phyloP scores from a whole-genome alignment of 306 rosid genomes.

The Aeschynomene evenia region DNA sequence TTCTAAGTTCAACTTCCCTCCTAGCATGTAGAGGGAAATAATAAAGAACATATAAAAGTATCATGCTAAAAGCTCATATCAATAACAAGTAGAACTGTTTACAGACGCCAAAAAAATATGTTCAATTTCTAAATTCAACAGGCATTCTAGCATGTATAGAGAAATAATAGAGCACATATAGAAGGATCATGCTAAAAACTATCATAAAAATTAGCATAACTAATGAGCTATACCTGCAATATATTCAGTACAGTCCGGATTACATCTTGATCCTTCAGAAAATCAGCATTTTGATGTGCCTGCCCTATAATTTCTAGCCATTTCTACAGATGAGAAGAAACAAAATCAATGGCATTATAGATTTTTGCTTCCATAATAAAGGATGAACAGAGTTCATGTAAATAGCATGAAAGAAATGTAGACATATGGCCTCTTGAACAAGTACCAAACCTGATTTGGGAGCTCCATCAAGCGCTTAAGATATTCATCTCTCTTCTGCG shows the following conservation, averaged over 20 bases:
- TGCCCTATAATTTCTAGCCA: constrained; percentile 93
- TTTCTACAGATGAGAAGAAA: constrained; percentile 50
- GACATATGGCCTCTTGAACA: constrained; percentile 11
- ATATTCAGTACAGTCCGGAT: constrained; percentile 92
- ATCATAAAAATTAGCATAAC: background rate
- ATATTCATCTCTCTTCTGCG: constrained; percentile 88
- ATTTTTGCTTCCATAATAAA: background rate
- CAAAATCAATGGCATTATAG: background rate
- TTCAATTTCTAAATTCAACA: background rate
- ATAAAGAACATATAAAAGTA: constrained; percentile 7
- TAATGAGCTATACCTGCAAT: constrained; percentile 57
- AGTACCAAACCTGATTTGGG: constrained; percentile 74
- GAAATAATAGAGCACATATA: constrained; percentile 5
- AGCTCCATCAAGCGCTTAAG: constrained; percentile 86
- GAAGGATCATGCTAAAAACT: background rate
- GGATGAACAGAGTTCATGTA: background rate
- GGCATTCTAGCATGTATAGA: background rate
- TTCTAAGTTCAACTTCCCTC: background rate
- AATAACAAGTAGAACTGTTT: no score
- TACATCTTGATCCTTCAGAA: constrained; percentile 84
- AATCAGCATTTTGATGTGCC: constrained; percentile 85
- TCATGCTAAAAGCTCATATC: background rate
- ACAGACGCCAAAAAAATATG: background rate
- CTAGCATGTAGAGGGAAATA: background rate
- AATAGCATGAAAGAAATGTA: background rate